Percentiles rank a stretch among this genome's conserved stretches.
Conservation (phyloP, 805 yeast genomes). For the Wickerhamomyces alni region DNA sequence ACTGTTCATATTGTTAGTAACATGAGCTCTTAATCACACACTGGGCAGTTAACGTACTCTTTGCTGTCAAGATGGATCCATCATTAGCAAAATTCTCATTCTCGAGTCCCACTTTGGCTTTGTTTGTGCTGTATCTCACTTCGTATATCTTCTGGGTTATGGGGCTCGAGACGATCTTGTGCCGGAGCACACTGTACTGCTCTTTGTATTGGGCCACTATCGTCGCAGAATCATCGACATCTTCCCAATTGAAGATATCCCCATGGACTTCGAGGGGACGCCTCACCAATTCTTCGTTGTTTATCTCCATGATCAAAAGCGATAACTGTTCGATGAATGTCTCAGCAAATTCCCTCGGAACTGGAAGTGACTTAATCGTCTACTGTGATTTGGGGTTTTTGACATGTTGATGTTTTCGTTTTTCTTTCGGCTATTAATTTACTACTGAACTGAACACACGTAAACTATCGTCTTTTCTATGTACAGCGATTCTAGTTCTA, state of each 20-base stretch:
- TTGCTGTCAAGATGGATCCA: slow-evolving; percentile 8
- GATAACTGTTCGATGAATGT: too few species aligned
- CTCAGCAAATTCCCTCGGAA: too few species aligned
- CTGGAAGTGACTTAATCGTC: too few species aligned
- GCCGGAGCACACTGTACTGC: slow-evolving; percentile 23
- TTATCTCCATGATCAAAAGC: too few species aligned
- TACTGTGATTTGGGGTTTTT: too few species aligned
- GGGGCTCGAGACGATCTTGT: slow-evolving; percentile 37
- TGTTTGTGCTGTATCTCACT: slow-evolving; percentile 16
- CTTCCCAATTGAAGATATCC: not conserved
- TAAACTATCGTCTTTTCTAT: not conserved
- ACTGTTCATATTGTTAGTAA: slow-evolving; percentile 22
- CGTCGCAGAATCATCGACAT: not conserved
- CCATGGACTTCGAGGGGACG: too few species aligned
- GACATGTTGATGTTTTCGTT: too few species aligned
- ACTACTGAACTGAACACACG: too few species aligned
- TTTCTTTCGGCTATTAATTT: too few species aligned
- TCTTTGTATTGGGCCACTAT: slow-evolving; percentile 1
- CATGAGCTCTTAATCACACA: too few species aligned
- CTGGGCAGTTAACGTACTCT: slow-evolving; percentile 25
- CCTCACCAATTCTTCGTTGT: too few species aligned
- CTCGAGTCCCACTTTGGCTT: slow-evolving; percentile 16
- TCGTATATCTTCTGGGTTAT: slow-evolving; percentile 29
- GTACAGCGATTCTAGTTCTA: not conserved
- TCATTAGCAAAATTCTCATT: slow-evolving; percentile 5